These are phyloP conservation scores for Boeremia lycopersici DNA, from an alignment of 2,329 filamentous ascomycete genomes.

Conservation along the genomic window DNA sequence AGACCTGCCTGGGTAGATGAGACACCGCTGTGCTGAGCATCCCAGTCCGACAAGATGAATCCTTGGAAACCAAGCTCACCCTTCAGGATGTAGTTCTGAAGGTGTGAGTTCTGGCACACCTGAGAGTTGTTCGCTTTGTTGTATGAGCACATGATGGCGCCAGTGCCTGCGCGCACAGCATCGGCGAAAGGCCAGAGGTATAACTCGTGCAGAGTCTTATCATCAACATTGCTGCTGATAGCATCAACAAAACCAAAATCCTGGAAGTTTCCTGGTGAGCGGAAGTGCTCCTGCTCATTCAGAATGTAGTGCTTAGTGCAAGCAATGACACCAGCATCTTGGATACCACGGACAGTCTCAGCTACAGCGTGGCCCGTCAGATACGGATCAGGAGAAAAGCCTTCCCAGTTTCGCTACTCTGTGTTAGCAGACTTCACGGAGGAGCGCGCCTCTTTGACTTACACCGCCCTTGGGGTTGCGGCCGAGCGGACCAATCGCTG, in stretches of 20 bases:
- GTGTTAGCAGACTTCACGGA: not conserved
- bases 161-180: conserved; percentile 57
- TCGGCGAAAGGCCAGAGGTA: conserved; percentile 66
- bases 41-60: conserved; percentile 72
- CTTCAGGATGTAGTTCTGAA: conserved; percentile 78
- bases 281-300: conserved; percentile 69
- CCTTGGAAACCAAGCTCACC: conserved; percentile 81
- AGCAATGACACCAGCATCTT: conserved; percentile 80
- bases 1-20: conserved; percentile 72
- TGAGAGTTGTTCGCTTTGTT: conserved; percentile 83
- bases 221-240: conserved; percentile 66
- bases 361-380: conserved; percentile 74
- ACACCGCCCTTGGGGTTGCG: conserved; percentile 68
- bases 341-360: conserved; percentile 78
- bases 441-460: conserved; percentile 28
- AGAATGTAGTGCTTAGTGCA: conserved; percentile 69
- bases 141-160: conserved; percentile 66
- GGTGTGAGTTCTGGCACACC: conserved; percentile 77
- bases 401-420: conserved; percentile 41
- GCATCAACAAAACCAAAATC: conserved; percentile 67
- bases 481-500: conserved; percentile 76
- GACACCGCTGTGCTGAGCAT: conserved; percentile 73
- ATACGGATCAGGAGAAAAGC: conserved; percentile 74
- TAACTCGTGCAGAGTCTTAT: conserved; percentile 67
- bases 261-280: conserved; percentile 64